These are phyloP conservation scores for Penicillium sp. DNA, from an alignment of 2,329 filamentous ascomycete species.

Conservation along the genomic window DNA sequence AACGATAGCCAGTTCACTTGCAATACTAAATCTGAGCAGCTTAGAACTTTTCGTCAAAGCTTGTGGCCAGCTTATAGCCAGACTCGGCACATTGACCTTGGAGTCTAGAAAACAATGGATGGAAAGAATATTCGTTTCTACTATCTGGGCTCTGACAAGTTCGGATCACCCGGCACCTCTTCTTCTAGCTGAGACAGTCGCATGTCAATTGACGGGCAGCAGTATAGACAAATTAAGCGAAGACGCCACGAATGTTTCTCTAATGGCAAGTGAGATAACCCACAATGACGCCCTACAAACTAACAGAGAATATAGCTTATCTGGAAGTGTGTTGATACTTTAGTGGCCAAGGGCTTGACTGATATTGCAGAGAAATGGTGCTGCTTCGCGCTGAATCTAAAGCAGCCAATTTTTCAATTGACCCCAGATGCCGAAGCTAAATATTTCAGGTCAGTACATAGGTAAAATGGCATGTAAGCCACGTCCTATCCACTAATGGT, in stretches of 20 bases:
- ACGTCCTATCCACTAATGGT: constrained; percentile 20
- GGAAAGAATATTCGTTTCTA: constrained; percentile 70
- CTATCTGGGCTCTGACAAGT: constrained; percentile 68
- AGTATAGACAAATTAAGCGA: constrained; percentile 58
- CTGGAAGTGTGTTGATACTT: constrained; percentile 76
- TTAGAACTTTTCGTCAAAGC: constrained; percentile 47
- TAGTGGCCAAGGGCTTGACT: constrained; percentile 59
- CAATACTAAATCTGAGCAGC: constrained; percentile 32
- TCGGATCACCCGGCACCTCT: constrained; percentile 29
- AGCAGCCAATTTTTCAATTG: constrained; percentile 69
- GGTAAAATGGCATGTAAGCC: not conserved
- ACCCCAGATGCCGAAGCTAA: constrained; percentile 71
- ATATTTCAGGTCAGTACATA: constrained; percentile 62
- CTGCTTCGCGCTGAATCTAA: constrained; percentile 59
- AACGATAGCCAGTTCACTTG: not conserved
- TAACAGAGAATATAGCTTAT: constrained; percentile 65
- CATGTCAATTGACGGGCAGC: constrained; percentile 47
- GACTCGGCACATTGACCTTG: constrained; percentile 57
- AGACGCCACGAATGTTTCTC: constrained; percentile 60
- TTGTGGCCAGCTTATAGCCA: constrained; percentile 69
- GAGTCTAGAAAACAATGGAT: constrained; percentile 62
- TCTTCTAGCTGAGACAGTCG: constrained; percentile 31
- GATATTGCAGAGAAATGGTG: constrained; percentile 72
- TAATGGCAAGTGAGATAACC: constrained; percentile 41
- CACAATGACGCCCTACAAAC: not conserved